phyloP scores from a whole-genome alignment of 2,329 filamentous ascomycete species.

The Clarireedia paspali region DNA sequence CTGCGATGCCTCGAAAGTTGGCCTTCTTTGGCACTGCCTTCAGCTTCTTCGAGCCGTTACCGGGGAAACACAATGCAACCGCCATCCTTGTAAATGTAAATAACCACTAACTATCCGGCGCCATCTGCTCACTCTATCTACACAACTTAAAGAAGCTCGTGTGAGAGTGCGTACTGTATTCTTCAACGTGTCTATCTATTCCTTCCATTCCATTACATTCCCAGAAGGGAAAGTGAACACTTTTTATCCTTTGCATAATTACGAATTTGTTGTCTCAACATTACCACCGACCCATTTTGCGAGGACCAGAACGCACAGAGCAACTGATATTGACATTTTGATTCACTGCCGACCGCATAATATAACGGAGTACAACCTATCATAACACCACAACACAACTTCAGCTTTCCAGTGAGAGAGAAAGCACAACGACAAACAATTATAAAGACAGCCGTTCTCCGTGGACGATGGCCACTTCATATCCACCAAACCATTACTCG shows the following conservation, averaged over 20 bases:
- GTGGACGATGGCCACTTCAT: constrained; percentile 24
- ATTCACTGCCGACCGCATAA: not conserved
- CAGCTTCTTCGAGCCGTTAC: not conserved
- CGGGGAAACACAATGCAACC: not conserved
- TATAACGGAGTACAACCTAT: not conserved
- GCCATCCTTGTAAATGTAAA: constrained; percentile 5
- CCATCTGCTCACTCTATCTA: not conserved
- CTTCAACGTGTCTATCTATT: not conserved
- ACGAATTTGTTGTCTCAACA: not conserved
- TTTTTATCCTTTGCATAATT: not conserved
- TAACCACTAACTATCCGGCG: not conserved
- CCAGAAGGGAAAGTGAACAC: not conserved
- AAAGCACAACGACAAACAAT: too few relatives aligned
- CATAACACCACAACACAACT: not conserved
- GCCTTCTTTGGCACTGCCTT: too few relatives aligned
- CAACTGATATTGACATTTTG: not conserved
- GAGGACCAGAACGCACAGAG: too few relatives aligned
- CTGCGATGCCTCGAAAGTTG: too few relatives aligned
- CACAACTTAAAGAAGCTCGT: not conserved
- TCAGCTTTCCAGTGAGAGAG: not conserved
- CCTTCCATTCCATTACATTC: not conserved
- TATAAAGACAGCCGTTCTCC: too few relatives aligned
- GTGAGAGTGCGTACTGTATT: not conserved
- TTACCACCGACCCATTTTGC: not conserved
- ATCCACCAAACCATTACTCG: constrained; percentile 26